Conservation (phyloP, 805 yeast genomes). For the Starmerella floricola region DNA sequence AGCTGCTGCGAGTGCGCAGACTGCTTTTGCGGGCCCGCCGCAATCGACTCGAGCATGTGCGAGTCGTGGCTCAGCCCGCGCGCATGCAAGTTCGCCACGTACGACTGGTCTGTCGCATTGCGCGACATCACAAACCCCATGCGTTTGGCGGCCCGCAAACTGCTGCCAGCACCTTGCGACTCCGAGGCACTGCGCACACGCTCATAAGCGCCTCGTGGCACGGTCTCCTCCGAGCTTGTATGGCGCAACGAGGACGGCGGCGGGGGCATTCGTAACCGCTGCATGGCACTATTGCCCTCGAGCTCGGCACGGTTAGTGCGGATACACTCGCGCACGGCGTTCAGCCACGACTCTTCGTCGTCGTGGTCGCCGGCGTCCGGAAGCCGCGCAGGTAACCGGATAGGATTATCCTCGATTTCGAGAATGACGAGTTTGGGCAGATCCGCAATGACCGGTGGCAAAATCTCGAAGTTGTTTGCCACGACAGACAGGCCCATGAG, state of each 20-base stretch:
- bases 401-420: constrained; percentile 53
- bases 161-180: constrained; percentile 25
- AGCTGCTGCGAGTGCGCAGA: neutral
- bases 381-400: constrained; percentile 28
- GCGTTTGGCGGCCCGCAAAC: constrained; percentile 55
- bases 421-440: constrained; percentile 43
- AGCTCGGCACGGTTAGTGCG: constrained; percentile 16
- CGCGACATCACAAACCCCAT: constrained; percentile 50
- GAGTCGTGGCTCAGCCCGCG: constrained; percentile 33
- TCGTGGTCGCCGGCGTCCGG: constrained; percentile 24
- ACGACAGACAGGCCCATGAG: constrained; percentile 47
- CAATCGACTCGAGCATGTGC: constrained; percentile 3
- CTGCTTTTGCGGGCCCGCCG: neutral
- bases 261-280: neutral
- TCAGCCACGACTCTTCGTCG: constrained; percentile 36
- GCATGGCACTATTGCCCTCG: too few relatives aligned
- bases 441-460: constrained; percentile 43
- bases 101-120: constrained; percentile 18
- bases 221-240: neutral
- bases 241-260: neutral
- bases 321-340: constrained; percentile 33
- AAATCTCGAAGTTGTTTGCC: constrained; percentile 43
- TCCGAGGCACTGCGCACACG: constrained; percentile 32
- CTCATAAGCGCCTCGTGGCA: constrained; percentile 11
- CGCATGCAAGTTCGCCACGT: constrained; percentile 23